Evolutionary conservation across 139 green algal species (phyloP).

Genomic region (Edaphochlamys debaryana): DNA sequence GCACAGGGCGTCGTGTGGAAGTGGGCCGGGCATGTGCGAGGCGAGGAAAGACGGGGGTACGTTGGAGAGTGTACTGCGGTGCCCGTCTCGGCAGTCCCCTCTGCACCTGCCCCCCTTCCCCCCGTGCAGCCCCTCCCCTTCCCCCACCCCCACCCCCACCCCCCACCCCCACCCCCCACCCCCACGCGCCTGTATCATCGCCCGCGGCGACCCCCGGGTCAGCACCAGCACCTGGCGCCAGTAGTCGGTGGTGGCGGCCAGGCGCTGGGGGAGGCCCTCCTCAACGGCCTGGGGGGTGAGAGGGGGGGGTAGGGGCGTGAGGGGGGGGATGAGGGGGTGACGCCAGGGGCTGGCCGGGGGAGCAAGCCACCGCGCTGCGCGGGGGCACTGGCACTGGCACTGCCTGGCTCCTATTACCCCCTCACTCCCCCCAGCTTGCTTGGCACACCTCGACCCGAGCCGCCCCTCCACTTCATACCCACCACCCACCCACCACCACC

Average conservation of each 20-base stretch:
- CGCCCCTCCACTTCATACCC: not conserved
- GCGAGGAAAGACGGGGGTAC: too few species aligned
- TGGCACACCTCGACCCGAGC: not conserved
- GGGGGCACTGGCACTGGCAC: too few species aligned
- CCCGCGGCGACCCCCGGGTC: not conserved
- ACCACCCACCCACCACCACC: not conserved
- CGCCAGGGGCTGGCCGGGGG: not conserved
- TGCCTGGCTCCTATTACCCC: too few species aligned
- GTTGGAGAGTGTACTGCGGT: too few species aligned
- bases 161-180: too few species aligned
- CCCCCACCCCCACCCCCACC: not conserved
- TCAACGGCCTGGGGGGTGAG: not conserved
- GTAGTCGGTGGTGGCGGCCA: constrained; percentile 25
- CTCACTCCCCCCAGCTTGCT: too few species aligned
- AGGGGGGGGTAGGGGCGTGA: not conserved
- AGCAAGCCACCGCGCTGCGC: too few species aligned
- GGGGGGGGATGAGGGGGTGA: not conserved
- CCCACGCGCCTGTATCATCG: constrained; percentile 9
- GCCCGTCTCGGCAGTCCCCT: too few species aligned
- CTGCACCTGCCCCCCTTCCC: too few species aligned
- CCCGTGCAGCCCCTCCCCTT: too few species aligned
- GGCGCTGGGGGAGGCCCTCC: constrained; percentile 12
- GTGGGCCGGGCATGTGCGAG: too few species aligned
- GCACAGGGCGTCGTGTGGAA: too few species aligned
- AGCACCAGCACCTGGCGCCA: constrained; percentile 32